These are phyloP conservation scores for Globisporangium rhizosaccharum DNA, from an alignment of 352 stramenopile species.

Conservation along the genomic window DNA sequence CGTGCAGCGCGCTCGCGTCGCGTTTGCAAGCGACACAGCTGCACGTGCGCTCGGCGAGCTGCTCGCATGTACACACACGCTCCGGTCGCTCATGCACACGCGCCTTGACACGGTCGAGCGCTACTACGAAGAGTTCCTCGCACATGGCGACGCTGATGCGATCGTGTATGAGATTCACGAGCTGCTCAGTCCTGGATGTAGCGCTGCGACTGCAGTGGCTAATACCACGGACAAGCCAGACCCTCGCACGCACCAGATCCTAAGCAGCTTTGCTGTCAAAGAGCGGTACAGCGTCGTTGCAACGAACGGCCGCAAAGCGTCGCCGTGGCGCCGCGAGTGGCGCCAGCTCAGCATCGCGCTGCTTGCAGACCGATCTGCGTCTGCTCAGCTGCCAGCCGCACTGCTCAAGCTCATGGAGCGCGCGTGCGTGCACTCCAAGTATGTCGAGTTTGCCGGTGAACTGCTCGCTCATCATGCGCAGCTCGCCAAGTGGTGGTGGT, in stretches of 20 bases:
- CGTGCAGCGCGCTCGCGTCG: constrained; percentile 24
- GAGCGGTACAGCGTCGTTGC: constrained; percentile 24
- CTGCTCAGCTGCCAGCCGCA: constrained; percentile 8
- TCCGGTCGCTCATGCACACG: constrained; percentile 20
- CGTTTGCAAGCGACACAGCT: constrained; percentile 13
- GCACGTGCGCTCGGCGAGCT: constrained; percentile 18
- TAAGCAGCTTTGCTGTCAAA: constrained; percentile 35
- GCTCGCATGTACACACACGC: constrained; percentile 16
- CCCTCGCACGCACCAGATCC: constrained; percentile 22
- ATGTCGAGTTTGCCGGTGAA: constrained; percentile 21
- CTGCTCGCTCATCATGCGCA: constrained; percentile 26
- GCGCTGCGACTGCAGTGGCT: constrained; percentile 3
- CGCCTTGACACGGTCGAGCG: constrained; percentile 19
- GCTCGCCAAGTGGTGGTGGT: constrained; percentile 57
- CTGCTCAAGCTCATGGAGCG: constrained; percentile 34
- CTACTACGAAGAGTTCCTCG: constrained; percentile 42
- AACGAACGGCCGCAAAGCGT: constrained; percentile 3
- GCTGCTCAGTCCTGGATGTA: background rate
- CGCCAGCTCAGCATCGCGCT: constrained; percentile 42
- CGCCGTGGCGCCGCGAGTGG: constrained; percentile 55
- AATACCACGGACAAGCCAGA: background rate
- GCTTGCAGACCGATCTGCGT: constrained; percentile 3
- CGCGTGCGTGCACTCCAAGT: constrained; percentile 38
- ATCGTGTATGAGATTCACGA: constrained; percentile 34
- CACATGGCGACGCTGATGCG: constrained; percentile 36